Conservation (phyloP, 1,284 basidiomycete genomes). For the Ustanciosporium gigantosporum region DNA sequence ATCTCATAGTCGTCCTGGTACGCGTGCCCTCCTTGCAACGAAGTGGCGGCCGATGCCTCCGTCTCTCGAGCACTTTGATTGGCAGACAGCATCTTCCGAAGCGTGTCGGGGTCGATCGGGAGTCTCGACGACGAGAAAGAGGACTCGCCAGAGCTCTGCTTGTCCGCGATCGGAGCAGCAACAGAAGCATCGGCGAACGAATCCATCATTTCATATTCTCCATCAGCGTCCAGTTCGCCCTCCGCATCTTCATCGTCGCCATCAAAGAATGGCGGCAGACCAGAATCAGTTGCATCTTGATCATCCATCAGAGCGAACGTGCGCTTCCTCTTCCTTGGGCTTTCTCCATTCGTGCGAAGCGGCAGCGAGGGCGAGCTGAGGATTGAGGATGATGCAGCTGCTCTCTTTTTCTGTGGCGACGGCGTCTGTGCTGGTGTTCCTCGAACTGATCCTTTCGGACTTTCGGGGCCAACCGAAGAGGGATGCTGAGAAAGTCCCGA, state of each 20-base stretch:
- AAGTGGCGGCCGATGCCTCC: too few species aligned
- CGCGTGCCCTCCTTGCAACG: too few species aligned
- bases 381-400: not conserved
- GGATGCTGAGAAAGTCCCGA: not conserved
- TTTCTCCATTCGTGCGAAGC: not conserved
- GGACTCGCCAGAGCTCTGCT: too few species aligned
- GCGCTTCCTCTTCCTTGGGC: not conserved
- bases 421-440: not conserved
- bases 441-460: not conserved
- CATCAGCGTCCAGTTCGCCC: conserved; percentile 19
- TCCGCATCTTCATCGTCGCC: conserved; percentile 14
- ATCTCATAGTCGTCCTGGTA: conserved; percentile 9
- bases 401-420: not conserved
- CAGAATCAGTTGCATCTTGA: too few species aligned
- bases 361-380: not conserved
- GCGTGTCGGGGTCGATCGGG: conserved; percentile 15
- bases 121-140: too few species aligned
- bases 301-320: not conserved
- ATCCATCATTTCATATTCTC: too few species aligned
- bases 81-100: conserved; percentile 15
- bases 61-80: not conserved
- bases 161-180: too few species aligned
- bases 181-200: too few species aligned
- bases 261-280: too few species aligned
- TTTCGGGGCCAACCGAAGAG: not conserved